Percentiles rank a stretch among this genome's conserved stretches.
These are phyloP conservation scores for Friedmanniomyces endolithicus DNA, from an alignment of 495 filamentous ascomycete genomes.

Conservation along the genomic window DNA sequence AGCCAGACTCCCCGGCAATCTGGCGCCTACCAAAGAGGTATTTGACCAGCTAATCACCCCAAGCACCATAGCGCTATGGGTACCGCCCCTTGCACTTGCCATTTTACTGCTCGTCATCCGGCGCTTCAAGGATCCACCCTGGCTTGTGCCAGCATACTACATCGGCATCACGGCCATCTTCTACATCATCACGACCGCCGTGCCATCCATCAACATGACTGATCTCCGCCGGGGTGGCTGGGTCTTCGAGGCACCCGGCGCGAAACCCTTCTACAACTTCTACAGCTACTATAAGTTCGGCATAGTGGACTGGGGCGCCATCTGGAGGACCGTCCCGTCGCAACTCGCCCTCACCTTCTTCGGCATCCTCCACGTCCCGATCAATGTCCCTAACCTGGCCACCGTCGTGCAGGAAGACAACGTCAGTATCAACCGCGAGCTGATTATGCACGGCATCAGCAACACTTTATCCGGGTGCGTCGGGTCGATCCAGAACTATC, in stretches of 20 bases:
- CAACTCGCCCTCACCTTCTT: conserved; percentile 98
- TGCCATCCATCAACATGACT: conserved; percentile 49
- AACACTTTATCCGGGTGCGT: conserved; percentile 76
- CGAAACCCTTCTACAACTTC: conserved; percentile 90
- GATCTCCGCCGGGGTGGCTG: conserved; percentile 60
- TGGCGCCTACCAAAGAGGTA: conserved; percentile 67
- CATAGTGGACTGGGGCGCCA: conserved; percentile 55
- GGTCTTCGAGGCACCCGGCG: conserved; percentile 77
- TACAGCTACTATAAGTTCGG: conserved; percentile 65
- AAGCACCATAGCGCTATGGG: conserved; percentile 72
- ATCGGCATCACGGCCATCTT: conserved; percentile 67
- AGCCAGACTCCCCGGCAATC: conserved; percentile 71
- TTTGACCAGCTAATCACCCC: conserved; percentile 54
- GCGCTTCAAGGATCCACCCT: conserved; percentile 59
- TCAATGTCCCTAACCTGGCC: conserved; percentile 88
- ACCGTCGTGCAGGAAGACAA: conserved; percentile 85
- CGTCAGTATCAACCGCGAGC: conserved; percentile 76
- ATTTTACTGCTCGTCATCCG: conserved; percentile 63
- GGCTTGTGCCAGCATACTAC: conserved; percentile 79
- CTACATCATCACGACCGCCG: conserved; percentile 61
- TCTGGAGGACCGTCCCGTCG: conserved; percentile 69
- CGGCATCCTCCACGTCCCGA: conserved; percentile 90
- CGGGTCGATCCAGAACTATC: conserved; percentile 94
- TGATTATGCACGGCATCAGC: conserved; percentile 84
- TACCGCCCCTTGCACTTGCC: conserved; percentile 64